phyloP scores from a whole-genome alignment of 129 eudicot species.

The Cynara cardunculus region DNA sequence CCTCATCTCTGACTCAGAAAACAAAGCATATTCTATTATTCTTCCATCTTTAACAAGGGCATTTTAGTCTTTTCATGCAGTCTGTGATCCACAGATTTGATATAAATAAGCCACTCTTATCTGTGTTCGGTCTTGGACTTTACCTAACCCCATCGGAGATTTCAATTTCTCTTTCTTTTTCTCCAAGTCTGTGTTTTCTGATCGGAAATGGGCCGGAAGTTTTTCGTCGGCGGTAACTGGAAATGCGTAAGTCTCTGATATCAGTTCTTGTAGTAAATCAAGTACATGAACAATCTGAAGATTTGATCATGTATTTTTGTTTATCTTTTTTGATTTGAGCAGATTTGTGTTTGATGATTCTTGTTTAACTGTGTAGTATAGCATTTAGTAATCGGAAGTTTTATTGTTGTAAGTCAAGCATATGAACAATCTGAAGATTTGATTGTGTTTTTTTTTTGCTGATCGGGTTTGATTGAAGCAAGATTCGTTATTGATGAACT shows the following conservation, averaged over 20 bases:
- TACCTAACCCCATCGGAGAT: slow-evolving; percentile 25
- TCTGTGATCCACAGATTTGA: slow-evolving; percentile 21
- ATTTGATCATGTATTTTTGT: background rate
- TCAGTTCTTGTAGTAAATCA: background rate
- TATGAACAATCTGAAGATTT: background rate
- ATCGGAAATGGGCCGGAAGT: slow-evolving; percentile 46
- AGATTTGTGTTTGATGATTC: slow-evolving; percentile 7
- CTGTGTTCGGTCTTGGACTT: slow-evolving; percentile 23
- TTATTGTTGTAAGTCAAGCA: background rate
- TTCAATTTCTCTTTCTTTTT: slow-evolving; percentile 21
- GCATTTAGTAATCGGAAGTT: background rate
- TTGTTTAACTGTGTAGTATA: background rate
- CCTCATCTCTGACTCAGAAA: background rate
- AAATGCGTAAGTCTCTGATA: slow-evolving; percentile 65
- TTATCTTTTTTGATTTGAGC: background rate
- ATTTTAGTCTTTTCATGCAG: background rate
- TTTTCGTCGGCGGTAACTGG: slow-evolving; percentile 97
- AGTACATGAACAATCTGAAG: background rate
- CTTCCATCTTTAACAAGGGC: slow-evolving; percentile 13
- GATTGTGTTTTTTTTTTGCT: background rate
- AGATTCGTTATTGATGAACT: slow-evolving; percentile 8
- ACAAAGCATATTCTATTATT: slow-evolving; percentile 15
- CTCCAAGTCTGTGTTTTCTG: slow-evolving; percentile 9
- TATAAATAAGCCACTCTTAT: slow-evolving; percentile 27
- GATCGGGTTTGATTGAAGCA: background rate